Evolutionary conservation across 345 rosid species (phyloP).

Genomic region (Punica granatum): DNA sequence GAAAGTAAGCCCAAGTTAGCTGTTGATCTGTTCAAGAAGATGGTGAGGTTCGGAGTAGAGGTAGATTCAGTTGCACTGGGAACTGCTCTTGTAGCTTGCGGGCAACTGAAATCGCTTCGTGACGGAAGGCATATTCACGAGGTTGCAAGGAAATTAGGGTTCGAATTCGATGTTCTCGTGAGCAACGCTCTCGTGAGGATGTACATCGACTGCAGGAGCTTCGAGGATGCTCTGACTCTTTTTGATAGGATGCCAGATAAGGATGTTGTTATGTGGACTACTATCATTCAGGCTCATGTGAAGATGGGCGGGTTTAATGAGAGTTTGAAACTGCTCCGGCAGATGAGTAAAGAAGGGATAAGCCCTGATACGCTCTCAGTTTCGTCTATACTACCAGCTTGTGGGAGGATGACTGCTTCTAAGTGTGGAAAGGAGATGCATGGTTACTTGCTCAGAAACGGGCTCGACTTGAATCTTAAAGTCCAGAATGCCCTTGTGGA

Average conservation of each 20-base stretch:
- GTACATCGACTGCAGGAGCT: constrained; percentile 32
- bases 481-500: constrained; percentile 42
- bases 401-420: constrained; percentile 40
- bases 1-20: constrained; percentile 27
- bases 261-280: constrained; percentile 47
- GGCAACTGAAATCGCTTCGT: constrained; percentile 24
- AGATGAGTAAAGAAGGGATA: constrained; percentile 28
- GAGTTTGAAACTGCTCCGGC: constrained; percentile 37
- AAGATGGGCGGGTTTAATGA: constrained; percentile 40
- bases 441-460: constrained; percentile 38
- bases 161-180: constrained; percentile 38
- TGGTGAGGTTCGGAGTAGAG: constrained; percentile 20
- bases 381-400: constrained; percentile 36
- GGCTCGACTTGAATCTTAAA: constrained; percentile 18
- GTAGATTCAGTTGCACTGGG: constrained; percentile 34
- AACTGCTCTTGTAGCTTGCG: constrained; percentile 34
- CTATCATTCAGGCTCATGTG: constrained; percentile 30
- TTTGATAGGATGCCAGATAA: constrained; percentile 31
- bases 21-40: constrained; percentile 27
- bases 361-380: constrained; percentile 32
- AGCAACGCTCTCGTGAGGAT: constrained; percentile 41
- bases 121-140: constrained; percentile 32
- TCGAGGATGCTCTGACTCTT: constrained; percentile 25
- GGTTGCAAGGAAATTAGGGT: constrained; percentile 26
- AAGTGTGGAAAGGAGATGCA: constrained; percentile 46